Conservation (phyloP, 345 rosid species). For the Pugionium dolabratum region DNA sequence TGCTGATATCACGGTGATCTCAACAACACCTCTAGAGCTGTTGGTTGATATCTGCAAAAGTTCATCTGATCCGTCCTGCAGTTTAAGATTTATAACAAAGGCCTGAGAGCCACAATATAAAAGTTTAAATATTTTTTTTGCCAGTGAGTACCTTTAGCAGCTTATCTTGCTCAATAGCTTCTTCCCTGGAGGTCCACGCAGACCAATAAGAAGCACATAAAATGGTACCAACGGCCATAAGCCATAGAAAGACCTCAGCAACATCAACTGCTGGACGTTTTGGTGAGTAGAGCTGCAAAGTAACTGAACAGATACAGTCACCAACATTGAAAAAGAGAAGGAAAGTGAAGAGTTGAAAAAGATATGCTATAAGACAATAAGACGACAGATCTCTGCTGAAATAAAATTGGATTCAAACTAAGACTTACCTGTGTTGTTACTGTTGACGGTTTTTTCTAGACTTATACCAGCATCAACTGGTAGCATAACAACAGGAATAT, state of each 20-base stretch:
- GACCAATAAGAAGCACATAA: conserved; percentile 95
- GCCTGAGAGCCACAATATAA: conserved; percentile 20
- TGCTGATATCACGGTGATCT: conserved; percentile 74
- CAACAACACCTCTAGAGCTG: conserved; percentile 65
- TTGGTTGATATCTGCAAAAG: conserved; percentile 45
- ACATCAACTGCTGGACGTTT: conserved; percentile 85
- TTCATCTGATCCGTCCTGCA: conserved; percentile 84
- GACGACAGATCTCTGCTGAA: background rate
- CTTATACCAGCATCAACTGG: conserved; percentile 87
- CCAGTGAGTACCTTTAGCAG: conserved; percentile 65
- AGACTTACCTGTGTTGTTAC: conserved; percentile 45
- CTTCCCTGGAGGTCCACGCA: conserved; percentile 89
- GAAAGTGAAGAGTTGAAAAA: background rate
- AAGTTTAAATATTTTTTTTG: background rate
- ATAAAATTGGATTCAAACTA: conserved; percentile 2
- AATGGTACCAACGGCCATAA: conserved; percentile 95
- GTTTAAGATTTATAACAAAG: conserved; percentile 12
- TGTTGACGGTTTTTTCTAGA: conserved; percentile 48
- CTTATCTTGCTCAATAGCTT: conserved; percentile 86
- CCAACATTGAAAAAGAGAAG: background rate
- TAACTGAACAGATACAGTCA: conserved; percentile 57
- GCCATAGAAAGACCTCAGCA: conserved; percentile 98
- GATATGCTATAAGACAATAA: conserved; percentile 11
- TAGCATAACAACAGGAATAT: conserved; percentile 88
- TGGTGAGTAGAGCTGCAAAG: conserved; percentile 87